Evolutionary conservation across 1,284 basidiomycete genomes (phyloP), one percentile per base, ranked within the genome.

Genomic region (Phenoliferia sp.): DNA sequence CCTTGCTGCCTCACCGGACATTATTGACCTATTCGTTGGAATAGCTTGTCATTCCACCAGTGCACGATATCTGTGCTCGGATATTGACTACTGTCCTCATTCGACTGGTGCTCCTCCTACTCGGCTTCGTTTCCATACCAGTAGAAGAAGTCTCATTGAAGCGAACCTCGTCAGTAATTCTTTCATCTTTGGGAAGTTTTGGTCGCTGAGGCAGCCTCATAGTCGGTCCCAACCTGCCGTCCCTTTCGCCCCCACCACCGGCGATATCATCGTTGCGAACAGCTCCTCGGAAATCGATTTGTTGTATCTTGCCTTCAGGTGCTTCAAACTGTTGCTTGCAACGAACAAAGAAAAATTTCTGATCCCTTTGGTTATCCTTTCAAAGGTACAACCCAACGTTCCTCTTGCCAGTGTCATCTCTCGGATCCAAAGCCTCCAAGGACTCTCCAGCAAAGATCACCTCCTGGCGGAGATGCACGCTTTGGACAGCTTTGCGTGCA

Each of bases 201-300:
- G 29, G 29, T 31, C 32, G 29, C 32, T 59, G 64, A 34, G n/a
- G 31, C 28, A 28, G 5, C 19, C 3, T 26, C 35, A 10, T 59
- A 59, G 62, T 0, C 66, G 67, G 19, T 66, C 67, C 1, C 68
- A 66, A 4, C 66, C 68, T 1, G 26, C 52, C 5, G 50, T 62
- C n/a, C 54, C 68, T 0, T 69, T 63, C 36, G 65, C 52, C 31
- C 72, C 67, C 0, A 28, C 52, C 12, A 69, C 67, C 31, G 75
- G 76, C 15, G 76, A 77, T 64, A 2, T 78, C 28, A 73, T 78
- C 55, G 26, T 78, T 32, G 58, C 73, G 7, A 78, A 78, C 48
- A 74, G 72, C n/a, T 73, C 74, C 0, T 73, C 71, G 15, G 76
- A 71, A 69, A 58, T 77, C 39, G 77, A 78, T 26, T 56, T 78